Evolutionary conservation across 2,329 filamentous ascomycete species (phyloP), one percentile per base, ranked within the genome.

Genomic region (Cryphonectria radicalis): DNA sequence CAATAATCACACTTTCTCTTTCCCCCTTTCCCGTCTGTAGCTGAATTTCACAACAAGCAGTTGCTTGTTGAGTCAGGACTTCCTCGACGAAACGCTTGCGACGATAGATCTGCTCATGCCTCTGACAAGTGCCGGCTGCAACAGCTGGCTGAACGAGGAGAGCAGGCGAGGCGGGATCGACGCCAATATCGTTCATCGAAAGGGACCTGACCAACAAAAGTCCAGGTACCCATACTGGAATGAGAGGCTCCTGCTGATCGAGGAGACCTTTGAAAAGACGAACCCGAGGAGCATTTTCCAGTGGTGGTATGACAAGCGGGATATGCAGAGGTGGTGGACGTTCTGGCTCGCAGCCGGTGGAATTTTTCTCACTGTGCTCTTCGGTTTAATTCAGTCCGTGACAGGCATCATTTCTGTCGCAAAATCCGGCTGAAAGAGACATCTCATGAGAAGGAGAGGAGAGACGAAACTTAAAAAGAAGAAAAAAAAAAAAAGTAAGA

Each of bases 331-430:
- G 28, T 65, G 63, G 40, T 50, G 42, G 43, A 53, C 8, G 19
- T 65, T 46, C 28, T 50, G 42, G 63, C 63, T 46, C 11, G 43
- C 43, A 3, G 63, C 43, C 4, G 43, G 50, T 32, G 63, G 63
- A 4, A 46, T 65, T 43, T 53, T 53, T 37, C 63, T 65, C 10
- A 53, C 63, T n/a, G 63, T 64, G 22, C 40, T 64, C 25, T 64
- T 64, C 25, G 62, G 62, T 7, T 25, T 43, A 4, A 50, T 65
- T 13, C 42, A 65, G 25, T 65, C 63, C 11, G 63, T 65, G 28
- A 46, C 63, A 35, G 40, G 42, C 8, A 53, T 53, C 42, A 50
- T 65, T 32, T 25, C 40, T 6, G 63, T 50, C 22, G n/a, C 28
- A 32, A 53, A 22, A 22, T 22, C 42, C 5, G 43, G 40, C 22